Conservation (phyloP, 345 rosid genomes). For the Populus davidiana region DNA sequence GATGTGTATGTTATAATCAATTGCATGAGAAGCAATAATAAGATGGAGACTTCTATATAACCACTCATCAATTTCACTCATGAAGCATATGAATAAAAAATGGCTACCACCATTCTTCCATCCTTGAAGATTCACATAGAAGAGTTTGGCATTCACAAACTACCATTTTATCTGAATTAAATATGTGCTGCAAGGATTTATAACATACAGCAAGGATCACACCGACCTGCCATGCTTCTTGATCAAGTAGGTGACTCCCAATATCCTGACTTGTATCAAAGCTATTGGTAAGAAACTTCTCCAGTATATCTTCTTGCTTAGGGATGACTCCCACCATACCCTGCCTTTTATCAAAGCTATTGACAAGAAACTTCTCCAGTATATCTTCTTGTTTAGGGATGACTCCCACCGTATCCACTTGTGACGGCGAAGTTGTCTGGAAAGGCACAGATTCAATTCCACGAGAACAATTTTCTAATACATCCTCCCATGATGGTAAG, state of each 20-base stretch:
- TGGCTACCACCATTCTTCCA: background rate
- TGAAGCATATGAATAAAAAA: background rate
- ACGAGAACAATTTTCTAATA: constrained; percentile 40
- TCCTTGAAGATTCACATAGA: background rate
- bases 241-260: constrained; percentile 39
- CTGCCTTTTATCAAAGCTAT: constrained; percentile 35
- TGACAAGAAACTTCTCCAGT: constrained; percentile 42
- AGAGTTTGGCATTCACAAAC: constrained; percentile 14
- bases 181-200: background rate
- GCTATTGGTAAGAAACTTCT: constrained; percentile 38
- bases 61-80: constrained; percentile 3
- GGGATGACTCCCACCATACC: constrained; percentile 24
- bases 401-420: constrained; percentile 22
- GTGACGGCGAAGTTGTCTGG: constrained; percentile 32
- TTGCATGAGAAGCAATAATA: background rate
- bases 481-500: constrained; percentile 64
- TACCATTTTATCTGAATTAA: background rate
- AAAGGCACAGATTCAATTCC: constrained; percentile 43
- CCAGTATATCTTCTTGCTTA: constrained; percentile 43
- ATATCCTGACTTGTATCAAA: constrained; percentile 45
- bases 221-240: constrained; percentile 54
- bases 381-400: constrained; percentile 41
- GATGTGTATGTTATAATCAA: background rate
- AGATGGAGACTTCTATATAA: background rate
- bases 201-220: background rate